Conservation (phyloP, 192 early-diverging fungal genomes). For the Spinellus fusiger region DNA sequence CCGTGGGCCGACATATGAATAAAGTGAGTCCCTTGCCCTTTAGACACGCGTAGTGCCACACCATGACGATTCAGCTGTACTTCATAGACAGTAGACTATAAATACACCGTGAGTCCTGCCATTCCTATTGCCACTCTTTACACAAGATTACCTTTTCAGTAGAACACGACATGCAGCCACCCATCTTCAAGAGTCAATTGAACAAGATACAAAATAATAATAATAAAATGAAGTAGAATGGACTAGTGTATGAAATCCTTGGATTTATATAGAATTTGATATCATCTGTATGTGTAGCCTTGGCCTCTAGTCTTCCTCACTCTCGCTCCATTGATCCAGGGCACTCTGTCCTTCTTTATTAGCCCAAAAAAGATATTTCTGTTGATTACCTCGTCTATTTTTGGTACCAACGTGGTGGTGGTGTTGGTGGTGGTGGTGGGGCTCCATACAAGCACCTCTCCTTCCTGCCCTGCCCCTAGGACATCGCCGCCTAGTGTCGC, state of each 20-base stretch:
- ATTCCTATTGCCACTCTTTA: neutral
- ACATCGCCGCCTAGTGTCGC: constrained; percentile 40
- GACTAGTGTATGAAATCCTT: neutral
- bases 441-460: constrained; percentile 53
- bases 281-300: neutral
- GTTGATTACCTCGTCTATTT: constrained; percentile 19
- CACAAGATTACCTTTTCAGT: neutral
- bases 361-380: neutral
- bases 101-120: neutral
- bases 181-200: constrained; percentile 10
- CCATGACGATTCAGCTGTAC: constrained; percentile 23
- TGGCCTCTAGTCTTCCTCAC: neutral
- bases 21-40: constrained; percentile 28
- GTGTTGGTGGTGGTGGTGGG: constrained; percentile 29
- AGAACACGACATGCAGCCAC: constrained; percentile 17
- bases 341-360: neutral
- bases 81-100: constrained; percentile 30
- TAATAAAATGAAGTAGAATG: neutral
- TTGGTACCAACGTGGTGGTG: neutral
- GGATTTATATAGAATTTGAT: too few relatives aligned
- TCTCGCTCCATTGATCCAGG: neutral
- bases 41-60: constrained; percentile 26
- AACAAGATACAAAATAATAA: constrained; percentile 6
- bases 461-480: constrained; percentile 53
- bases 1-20: constrained; percentile 23